These are phyloP conservation scores for Boletellus ananas DNA, from an alignment of 768 basidiomycete species.

Conservation along the genomic window DNA sequence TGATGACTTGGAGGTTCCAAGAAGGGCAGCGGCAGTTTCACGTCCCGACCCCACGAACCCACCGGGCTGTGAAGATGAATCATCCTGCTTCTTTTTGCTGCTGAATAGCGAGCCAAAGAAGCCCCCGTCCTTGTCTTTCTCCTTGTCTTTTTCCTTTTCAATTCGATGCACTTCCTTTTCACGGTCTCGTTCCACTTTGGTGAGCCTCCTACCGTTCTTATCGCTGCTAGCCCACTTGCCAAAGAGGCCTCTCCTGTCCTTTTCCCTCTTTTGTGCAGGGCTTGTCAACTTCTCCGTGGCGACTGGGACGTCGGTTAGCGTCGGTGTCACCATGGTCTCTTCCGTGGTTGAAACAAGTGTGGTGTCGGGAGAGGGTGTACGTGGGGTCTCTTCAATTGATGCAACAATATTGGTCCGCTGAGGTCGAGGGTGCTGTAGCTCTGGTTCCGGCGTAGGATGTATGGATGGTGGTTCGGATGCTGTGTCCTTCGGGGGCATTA, in stretches of 20 bases:
- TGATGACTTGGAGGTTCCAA: constrained; percentile 79
- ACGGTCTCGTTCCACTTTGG: constrained; percentile 38
- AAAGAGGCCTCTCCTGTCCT: constrained; percentile 70
- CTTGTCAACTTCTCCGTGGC: constrained; percentile 18
- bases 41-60: constrained; percentile 55
- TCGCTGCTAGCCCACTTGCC: constrained; percentile 58
- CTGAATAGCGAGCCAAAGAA: constrained; percentile 94
- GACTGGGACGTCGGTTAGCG: constrained; percentile 21
- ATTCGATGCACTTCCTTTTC: constrained; percentile 45
- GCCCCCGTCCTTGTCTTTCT: constrained; percentile 59
- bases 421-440: constrained; percentile 67
- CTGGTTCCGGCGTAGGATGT: constrained; percentile 33
- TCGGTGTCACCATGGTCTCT: constrained; percentile 25
- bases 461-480: constrained; percentile 29
- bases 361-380: constrained; percentile 58
- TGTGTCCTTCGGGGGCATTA: constrained; percentile 6
- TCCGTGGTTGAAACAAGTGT: constrained; percentile 25
- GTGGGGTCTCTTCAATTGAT: constrained; percentile 37
- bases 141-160: constrained; percentile 45
- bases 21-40: constrained; percentile 81
- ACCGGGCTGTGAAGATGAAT: constrained; percentile 40
- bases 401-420: constrained; percentile 42
- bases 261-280: constrained; percentile 53
- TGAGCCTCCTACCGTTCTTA: constrained; percentile 58
- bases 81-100: constrained; percentile 82